Base-by-base conservation (phyloP, 495 filamentous ascomycete species). In the Xylaria scruposa region DNA sequence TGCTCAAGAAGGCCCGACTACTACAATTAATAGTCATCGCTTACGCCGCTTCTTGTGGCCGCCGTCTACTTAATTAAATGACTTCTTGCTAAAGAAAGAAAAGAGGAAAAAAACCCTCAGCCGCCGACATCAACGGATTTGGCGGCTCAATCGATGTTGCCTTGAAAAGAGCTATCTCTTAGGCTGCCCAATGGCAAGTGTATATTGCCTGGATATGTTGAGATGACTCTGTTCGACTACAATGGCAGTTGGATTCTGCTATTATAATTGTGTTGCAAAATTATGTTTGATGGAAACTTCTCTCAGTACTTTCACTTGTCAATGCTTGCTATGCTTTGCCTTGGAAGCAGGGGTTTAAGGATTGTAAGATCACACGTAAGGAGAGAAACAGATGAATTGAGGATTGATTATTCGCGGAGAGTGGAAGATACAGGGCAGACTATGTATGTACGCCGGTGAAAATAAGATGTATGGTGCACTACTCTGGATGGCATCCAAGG, bases 1-100 rank as follows among this genome's bases (percentile, higher is more conserved):
- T 0, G 29, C 29, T 44, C 47, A 13, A 33, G 13, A 24, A 59
- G 51, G 4, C 3, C 8, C 53, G 19, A 17, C 51, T 21, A 56
- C 26, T 13, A 29, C 44, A 42, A 7, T 31, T 15, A 21, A 26
- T 54, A 17, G 49, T 24, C 17, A 46, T 47, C 44, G 44, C 58
- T 40, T 61, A 13, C 68, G 56, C 26, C 54, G 56, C 68, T 44
- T 70, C n/a, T 12, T n/a, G 19, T 47, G 33, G 17, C 54, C 61
- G 4, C 7, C 24, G 3, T 49, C 54, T 4, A 56, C 67, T 69
- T 61, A 10, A 61, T 47, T 15, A 4, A 17, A 19, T 19, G 29
- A 53, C 36, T 46, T 6, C 31, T 47, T 9, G 10, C 21, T 7
- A n/a, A 46, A 46, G 5, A 7, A n/a, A 21, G 7, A 24, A 7